Conservation (phyloP, 441 rosid genomes). For the Pelargonium australe region DNA sequence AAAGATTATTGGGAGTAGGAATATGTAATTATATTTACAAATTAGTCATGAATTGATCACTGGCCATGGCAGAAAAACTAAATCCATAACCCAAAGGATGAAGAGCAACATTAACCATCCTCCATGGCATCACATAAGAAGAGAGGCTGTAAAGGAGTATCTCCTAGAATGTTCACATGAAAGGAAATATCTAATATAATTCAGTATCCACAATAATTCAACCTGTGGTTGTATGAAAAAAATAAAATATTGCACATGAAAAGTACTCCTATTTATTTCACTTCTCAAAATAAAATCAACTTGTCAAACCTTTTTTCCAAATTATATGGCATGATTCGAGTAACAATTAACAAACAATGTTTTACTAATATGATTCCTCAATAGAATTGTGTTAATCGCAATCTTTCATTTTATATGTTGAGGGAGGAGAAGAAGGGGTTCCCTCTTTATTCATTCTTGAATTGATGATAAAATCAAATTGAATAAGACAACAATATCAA, state of each 20-base stretch:
- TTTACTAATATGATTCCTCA: neutral
- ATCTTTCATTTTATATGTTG: neutral
- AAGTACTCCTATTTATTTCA: neutral
- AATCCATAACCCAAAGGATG: neutral
- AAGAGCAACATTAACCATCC: neutral
- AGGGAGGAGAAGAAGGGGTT: neutral
- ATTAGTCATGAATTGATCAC: neutral
- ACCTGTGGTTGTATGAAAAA: neutral
- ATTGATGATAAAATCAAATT: neutral
- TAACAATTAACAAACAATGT: neutral
- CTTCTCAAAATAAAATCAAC: neutral
- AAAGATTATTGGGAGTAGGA: slow-evolving; percentile 6
- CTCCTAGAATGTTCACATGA: too few species aligned
- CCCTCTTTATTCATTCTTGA: neutral
- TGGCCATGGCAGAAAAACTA: neutral
- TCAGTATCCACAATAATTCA: too few species aligned
- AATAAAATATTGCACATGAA: neutral
- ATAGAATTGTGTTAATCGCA: neutral
- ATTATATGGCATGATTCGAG: neutral
- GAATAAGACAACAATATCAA: neutral
- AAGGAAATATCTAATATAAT: too few species aligned
- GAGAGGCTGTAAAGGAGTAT: neutral
- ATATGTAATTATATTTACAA: neutral
- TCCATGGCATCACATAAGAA: neutral
- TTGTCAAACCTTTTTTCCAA: neutral